Conservation (phyloP, 345 rosid species). For the Gossypium turneri region DNA sequence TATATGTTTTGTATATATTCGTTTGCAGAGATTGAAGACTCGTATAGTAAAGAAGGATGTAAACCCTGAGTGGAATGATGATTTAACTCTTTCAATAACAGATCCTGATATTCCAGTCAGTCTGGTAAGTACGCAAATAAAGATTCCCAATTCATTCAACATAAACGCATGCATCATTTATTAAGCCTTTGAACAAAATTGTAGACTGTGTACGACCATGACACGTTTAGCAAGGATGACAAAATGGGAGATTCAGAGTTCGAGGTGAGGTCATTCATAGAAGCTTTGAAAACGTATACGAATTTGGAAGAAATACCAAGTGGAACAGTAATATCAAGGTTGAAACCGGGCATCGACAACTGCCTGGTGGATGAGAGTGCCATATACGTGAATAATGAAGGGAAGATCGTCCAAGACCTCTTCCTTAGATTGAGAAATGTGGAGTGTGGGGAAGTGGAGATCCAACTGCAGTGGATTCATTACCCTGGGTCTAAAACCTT, state of each 20-base stretch:
- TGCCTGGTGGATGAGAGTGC: slow-evolving; percentile 65
- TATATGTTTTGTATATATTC: background rate
- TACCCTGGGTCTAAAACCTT: slow-evolving; percentile 58
- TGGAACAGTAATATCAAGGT: slow-evolving; percentile 56
- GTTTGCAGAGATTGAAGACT: slow-evolving; percentile 74
- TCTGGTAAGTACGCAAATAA: slow-evolving; percentile 39
- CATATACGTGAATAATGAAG: slow-evolving; percentile 34
- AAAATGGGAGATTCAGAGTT: slow-evolving; percentile 93
- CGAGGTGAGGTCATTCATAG: slow-evolving; percentile 50
- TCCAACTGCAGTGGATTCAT: slow-evolving; percentile 80
- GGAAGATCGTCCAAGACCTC: slow-evolving; percentile 59
- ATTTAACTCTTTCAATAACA: slow-evolving; percentile 72
- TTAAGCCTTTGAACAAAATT: background rate
- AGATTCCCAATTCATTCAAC: too few species aligned
- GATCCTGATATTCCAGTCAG: slow-evolving; percentile 54
- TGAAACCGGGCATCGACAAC: slow-evolving; percentile 49
- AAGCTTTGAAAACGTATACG: slow-evolving; percentile 49
- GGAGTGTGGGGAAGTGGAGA: slow-evolving; percentile 86
- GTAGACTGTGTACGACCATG: slow-evolving; percentile 83
- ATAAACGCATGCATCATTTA: too few species aligned
- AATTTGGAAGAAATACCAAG: slow-evolving; percentile 43
- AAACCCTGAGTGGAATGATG: slow-evolving; percentile 94
- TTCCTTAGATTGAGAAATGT: slow-evolving; percentile 68
- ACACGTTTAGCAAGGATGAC: slow-evolving; percentile 78
- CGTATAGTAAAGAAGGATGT: slow-evolving; percentile 70